These are phyloP conservation scores for Pythium utonaiense DNA, from an alignment of 352 stramenopile genomes.

Conservation along the genomic window DNA sequence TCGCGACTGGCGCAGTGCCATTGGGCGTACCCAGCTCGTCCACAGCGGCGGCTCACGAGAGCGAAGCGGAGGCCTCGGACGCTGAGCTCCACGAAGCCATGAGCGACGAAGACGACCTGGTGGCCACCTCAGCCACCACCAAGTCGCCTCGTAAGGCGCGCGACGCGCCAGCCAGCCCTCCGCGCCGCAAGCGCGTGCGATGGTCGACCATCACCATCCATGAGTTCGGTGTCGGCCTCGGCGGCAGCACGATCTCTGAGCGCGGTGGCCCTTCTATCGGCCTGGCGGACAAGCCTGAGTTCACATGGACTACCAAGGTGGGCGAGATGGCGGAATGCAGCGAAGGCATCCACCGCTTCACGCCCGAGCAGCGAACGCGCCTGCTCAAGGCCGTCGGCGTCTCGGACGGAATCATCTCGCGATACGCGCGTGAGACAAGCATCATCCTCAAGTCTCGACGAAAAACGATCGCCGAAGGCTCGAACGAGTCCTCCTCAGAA, in stretches of 20 bases:
- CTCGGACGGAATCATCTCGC: slow-evolving; percentile 63
- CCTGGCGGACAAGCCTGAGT: slow-evolving; percentile 30
- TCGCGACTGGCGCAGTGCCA: neutral
- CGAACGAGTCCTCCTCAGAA: slow-evolving; percentile 20
- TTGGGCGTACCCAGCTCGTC: neutral
- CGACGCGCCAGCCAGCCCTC: slow-evolving; percentile 4
- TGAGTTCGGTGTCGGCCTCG: slow-evolving; percentile 47
- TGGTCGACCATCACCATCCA: slow-evolving; percentile 59
- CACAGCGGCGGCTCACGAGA: neutral
- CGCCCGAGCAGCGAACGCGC: slow-evolving; percentile 43
- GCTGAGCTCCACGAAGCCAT: neutral
- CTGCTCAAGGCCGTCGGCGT: slow-evolving; percentile 46
- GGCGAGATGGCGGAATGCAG: slow-evolving; percentile 57
- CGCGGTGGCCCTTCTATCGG: slow-evolving; percentile 42
- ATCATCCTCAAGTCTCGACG: slow-evolving; percentile 58
- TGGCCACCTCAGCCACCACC: neutral
- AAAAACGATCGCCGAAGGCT: slow-evolving; percentile 28
- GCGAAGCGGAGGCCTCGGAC: neutral
- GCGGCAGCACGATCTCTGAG: slow-evolving; percentile 41
- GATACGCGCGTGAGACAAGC: slow-evolving; percentile 57
- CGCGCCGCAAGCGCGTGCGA: slow-evolving; percentile 16
- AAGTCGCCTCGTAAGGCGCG: neutral
- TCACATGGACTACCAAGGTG: slow-evolving; percentile 33
- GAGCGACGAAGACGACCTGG: slow-evolving; percentile 2
- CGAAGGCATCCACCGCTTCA: slow-evolving; percentile 56